phyloP scores from a whole-genome alignment of 139 green algal species.

The Ettlia oleoabundans region DNA sequence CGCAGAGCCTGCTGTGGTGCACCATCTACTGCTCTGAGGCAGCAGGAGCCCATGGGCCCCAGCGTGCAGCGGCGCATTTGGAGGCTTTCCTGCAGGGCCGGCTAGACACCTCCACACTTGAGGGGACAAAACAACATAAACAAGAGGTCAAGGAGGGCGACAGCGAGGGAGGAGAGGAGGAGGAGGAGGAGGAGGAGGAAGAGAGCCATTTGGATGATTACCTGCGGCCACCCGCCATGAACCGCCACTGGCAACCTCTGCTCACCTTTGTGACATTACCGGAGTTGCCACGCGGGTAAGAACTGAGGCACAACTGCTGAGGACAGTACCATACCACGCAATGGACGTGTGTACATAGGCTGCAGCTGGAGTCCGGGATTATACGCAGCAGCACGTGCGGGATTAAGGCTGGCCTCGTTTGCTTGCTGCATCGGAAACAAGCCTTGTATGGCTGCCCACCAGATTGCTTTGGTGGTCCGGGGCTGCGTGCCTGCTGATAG shows the following conservation, averaged over 20 bases:
- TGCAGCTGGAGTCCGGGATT: neutral
- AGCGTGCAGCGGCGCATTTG: neutral
- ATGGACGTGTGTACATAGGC: neutral
- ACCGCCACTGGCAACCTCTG: slow-evolving; percentile 36
- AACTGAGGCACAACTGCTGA: no score
- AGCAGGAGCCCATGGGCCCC: slow-evolving; percentile 17
- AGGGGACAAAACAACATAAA: neutral
- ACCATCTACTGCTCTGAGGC: slow-evolving; percentile 61
- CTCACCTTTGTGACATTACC: slow-evolving; percentile 61
- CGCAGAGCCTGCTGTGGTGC: slow-evolving; percentile 51
- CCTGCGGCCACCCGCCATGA: slow-evolving; percentile 51
- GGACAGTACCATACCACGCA: neutral
- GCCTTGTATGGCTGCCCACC: no score
- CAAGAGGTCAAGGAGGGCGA: neutral
- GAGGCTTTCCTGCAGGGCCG: slow-evolving; percentile 18
- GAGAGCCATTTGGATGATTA: slow-evolving; percentile 50
- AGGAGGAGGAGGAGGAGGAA: slow-evolving; percentile 1
- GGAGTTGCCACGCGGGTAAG: slow-evolving; percentile 54
- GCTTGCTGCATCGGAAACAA: no score
- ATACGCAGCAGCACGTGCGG: neutral
- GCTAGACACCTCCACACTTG: neutral
- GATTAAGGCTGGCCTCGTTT: no score
- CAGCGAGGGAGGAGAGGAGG: neutral
- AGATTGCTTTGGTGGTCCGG: no score
- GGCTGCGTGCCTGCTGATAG: no score